Base-by-base conservation (phyloP, 371 early-diverging fungal species). In the Mucor circinelloides region DNA sequence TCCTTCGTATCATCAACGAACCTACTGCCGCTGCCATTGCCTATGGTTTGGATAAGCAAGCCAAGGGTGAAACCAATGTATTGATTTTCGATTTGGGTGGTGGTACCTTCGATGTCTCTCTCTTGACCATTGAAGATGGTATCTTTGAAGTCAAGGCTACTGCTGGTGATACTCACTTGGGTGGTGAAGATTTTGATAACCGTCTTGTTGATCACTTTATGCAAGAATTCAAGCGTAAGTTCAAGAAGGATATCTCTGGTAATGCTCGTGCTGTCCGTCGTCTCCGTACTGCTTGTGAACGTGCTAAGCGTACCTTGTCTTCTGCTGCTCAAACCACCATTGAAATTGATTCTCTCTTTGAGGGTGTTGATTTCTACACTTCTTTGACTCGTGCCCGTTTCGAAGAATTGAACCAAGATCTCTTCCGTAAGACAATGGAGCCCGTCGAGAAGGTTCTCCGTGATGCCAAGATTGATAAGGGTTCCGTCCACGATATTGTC, bases 1-100 rank as follows among this genome's bases (percentile, higher is more conserved):
- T 96, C 30, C 84, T 96, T 67, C 89, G 98, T 75, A 94, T 98
- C 58, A 94, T 98, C 76, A 98, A 97, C 81, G 99, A 98, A 82
- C 98, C 98, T 66, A 97, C 97, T 31, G 98, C 98, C n/a, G 99
- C 99, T 69, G 97, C 99, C 58, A 87, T 98, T 63, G 96, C 98
- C 44, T 98, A 97, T 78, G 98, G 97, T 72, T 74, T 96, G 34
- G 95, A 95, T 76, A 94, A 93, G 82, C 78, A 81, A 46, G 83
- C 85, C 64, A 85, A 71, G 32, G 86, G 85, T 66, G 93, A 95
- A 80, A 89, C 90, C 71, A 82, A 91, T 57, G 89, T 98, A 52
- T 95, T 95, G 42, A 96, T 98, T 52, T 98, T 92, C 85, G 99
- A 98, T 88, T 87, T 98, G 71, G 99, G 99, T 67, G 99, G 99